These are phyloP conservation scores for Silybum marianum DNA, from an alignment of 129 eudicot genomes.

Conservation along the genomic window DNA sequence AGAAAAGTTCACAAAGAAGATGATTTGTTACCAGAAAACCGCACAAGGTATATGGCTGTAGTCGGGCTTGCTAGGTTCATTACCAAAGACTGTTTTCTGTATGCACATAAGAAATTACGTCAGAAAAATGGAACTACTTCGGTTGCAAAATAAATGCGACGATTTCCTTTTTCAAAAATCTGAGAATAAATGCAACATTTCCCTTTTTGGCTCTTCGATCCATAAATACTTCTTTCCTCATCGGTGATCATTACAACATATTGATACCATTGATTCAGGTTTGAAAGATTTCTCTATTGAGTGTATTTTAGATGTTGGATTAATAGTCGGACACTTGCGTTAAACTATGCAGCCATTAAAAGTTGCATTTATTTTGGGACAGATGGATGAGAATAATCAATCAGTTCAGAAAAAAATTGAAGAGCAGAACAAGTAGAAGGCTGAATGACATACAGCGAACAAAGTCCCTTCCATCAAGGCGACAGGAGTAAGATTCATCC, in stretches of 20 bases:
- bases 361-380: conserved; percentile 14
- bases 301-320: background rate
- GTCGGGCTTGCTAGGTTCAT: conserved; percentile 71
- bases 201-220: background rate
- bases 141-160: background rate
- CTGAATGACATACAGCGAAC: conserved; percentile 67
- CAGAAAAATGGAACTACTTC: background rate
- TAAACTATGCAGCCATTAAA: background rate
- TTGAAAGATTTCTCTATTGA: background rate
- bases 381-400: background rate
- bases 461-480: conserved; percentile 93
- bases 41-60: conserved; percentile 78
- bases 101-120: conserved; percentile 20
- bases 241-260: background rate
- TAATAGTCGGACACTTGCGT: background rate
- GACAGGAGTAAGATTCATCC: conserved; percentile 96
- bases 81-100: conserved; percentile 93
- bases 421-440: conserved; percentile 8
- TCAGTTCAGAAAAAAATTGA: background rate
- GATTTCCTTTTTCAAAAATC: background rate
- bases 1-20: background rate
- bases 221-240: background rate
- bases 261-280: background rate
- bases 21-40: conserved; percentile 73
- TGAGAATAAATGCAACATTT: background rate